Percentiles rank a stretch among this genome's conserved stretches.
phyloP scores from a whole-genome alignment of 352 stramenopile species.

The Phytophthora pistaciae region DNA sequence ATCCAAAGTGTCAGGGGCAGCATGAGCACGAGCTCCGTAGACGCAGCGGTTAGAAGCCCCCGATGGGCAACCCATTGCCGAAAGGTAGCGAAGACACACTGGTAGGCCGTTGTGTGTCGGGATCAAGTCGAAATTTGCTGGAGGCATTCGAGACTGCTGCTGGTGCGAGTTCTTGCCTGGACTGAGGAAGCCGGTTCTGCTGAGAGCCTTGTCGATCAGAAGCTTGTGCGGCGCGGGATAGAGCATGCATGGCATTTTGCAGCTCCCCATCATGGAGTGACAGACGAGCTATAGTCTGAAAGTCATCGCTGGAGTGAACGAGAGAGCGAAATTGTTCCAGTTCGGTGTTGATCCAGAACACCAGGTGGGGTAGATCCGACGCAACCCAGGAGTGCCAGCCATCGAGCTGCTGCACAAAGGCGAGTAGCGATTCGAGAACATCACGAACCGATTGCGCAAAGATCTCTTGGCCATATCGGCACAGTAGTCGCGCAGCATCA shows the following conservation, averaged over 20 bases:
- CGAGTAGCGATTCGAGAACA: slow-evolving; percentile 19
- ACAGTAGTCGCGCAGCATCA: slow-evolving; percentile 12
- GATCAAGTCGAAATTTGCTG: slow-evolving; percentile 16
- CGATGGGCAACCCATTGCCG: slow-evolving; percentile 14
- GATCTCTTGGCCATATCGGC: slow-evolving; percentile 16
- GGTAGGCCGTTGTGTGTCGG: slow-evolving; percentile 10
- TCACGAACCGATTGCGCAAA: slow-evolving; percentile 8
- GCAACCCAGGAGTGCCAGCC: slow-evolving; percentile 13
- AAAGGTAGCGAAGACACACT: slow-evolving; percentile 10
- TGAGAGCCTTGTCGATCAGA: background rate
- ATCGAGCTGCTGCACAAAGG: slow-evolving; percentile 26
- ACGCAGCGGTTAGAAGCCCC: slow-evolving; percentile 3
- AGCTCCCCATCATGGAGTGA: slow-evolving; percentile 23
- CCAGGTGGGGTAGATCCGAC: slow-evolving; percentile 14
- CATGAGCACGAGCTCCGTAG: slow-evolving; percentile 6
- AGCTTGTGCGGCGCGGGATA: slow-evolving; percentile 1
- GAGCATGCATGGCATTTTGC: slow-evolving; percentile 18
- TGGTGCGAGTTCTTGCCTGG: background rate
- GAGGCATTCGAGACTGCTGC: slow-evolving; percentile 13
- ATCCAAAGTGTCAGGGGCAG: slow-evolving; percentile 3
- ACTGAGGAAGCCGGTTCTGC: background rate
- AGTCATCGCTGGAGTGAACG: slow-evolving; percentile 8
- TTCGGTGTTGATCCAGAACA: slow-evolving; percentile 24
- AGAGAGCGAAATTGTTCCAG: slow-evolving; percentile 21
- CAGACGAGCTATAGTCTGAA: slow-evolving; percentile 4